phyloP scores from a whole-genome alignment of 495 filamentous ascomycete species.

The Diplogelasinospora grovesii region DNA sequence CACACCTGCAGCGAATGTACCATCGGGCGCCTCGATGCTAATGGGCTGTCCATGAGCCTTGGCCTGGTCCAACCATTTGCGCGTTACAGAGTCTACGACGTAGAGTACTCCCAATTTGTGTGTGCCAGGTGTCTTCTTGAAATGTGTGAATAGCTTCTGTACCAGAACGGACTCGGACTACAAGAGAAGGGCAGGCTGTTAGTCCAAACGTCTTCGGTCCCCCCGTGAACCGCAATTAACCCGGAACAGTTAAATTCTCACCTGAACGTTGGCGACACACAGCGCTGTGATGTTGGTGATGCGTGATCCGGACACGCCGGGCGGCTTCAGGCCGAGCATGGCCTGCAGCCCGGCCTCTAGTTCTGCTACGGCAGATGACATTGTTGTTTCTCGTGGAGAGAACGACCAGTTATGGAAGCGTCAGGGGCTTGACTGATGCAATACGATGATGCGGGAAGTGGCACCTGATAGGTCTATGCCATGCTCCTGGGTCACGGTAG shows the following conservation, averaged over 20 bases:
- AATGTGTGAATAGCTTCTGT: constrained; percentile 92
- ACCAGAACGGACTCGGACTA: constrained; percentile 94
- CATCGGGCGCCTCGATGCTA: constrained; percentile 69
- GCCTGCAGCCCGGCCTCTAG: constrained; percentile 84
- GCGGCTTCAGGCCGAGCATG: constrained; percentile 84
- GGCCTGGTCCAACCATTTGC: constrained; percentile 95
- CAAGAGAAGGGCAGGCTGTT: constrained; percentile 19
- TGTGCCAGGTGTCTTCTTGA: constrained; percentile 89
- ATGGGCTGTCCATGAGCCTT: constrained; percentile 75
- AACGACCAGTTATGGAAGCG: constrained; percentile 5
- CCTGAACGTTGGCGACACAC: constrained; percentile 88
- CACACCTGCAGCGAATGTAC: constrained; percentile 90
- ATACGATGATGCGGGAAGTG: constrained; percentile 15
- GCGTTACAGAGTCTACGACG: constrained; percentile 99
- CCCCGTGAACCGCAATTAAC: not conserved
- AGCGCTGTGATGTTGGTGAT: constrained; percentile 78
- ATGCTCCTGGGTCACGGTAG: constrained; percentile 21
- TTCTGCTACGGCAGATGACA: constrained; percentile 82
- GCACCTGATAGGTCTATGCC: constrained; percentile 17
- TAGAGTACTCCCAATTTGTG: constrained; percentile 99
- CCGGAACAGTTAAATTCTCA: constrained; percentile 41
- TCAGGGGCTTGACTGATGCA: constrained; percentile 6
- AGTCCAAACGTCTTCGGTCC: constrained; percentile 17
- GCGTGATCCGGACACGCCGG: constrained; percentile 86
- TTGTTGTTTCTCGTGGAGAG: constrained; percentile 31